Conservation (phyloP, 139 green algal genomes). For the Pseudopediastrum boryanum region DNA sequence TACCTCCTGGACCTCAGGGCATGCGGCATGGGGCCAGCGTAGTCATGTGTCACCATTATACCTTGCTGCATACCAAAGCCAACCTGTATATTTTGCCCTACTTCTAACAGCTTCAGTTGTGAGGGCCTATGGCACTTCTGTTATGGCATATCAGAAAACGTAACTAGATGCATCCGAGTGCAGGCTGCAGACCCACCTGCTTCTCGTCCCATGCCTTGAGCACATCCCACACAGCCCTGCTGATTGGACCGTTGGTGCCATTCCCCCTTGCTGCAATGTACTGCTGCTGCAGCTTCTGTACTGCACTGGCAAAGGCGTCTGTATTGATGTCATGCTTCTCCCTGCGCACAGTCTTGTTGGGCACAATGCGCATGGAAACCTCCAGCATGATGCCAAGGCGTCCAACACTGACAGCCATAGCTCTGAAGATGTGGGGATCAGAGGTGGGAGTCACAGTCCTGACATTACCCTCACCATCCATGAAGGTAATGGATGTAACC, state of each 20-base stretch:
- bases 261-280: not conserved
- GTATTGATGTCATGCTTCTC: constrained; percentile 7
- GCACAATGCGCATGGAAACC: constrained; percentile 61
- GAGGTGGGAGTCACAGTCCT: not conserved
- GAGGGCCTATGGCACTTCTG: no score
- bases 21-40: no score
- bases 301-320: not conserved
- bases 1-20: no score
- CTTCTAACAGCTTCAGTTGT: no score
- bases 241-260: not conserved
- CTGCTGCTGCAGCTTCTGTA: not conserved
- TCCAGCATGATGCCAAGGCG: constrained; percentile 78
- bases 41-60: no score
- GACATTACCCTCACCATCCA: constrained; percentile 7
- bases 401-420: constrained; percentile 58
- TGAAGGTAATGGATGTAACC: no score
- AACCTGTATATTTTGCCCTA: no score
- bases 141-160: no score
- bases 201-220: constrained; percentile 23
- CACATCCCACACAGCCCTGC: constrained; percentile 10
- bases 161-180: no score
- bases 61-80: no score
- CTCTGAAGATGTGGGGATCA: constrained; percentile 56
- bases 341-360: constrained; percentile 42
- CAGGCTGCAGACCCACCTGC: no score